phyloP scores from a whole-genome alignment of 75 land plant species.

The Azolla pinnata region DNA sequence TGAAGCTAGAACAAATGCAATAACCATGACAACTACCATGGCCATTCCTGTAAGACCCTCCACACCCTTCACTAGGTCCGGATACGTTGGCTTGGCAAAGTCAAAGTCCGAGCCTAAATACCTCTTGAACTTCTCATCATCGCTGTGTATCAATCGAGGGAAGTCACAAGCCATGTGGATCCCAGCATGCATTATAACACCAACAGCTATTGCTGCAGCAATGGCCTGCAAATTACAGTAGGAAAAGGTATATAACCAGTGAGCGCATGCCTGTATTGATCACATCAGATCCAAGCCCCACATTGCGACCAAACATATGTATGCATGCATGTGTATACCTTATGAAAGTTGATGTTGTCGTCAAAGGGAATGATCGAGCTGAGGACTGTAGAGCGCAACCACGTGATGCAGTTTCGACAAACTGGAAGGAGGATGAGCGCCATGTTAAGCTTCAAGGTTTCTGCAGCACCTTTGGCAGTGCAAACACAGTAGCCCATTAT shows the following conservation, averaged over 20 bases:
- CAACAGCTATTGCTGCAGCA: constrained; percentile 20
- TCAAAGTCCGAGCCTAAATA: constrained; percentile 17
- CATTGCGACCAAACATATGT: constrained; percentile 14
- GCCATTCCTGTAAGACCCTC: constrained; percentile 12
- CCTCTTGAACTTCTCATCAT: constrained; percentile 8
- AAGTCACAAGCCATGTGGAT: constrained; percentile 22
- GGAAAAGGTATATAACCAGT: too few relatives aligned
- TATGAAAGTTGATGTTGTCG: constrained; percentile 51
- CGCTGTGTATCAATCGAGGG: constrained; percentile 10
- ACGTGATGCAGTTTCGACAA: constrained; percentile 52
- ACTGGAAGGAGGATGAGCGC: constrained; percentile 60
- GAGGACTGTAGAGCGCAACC: constrained; percentile 32
- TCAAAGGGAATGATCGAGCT: constrained; percentile 41
- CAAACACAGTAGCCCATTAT: constrained; percentile 66
- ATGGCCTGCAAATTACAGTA: too few relatives aligned
- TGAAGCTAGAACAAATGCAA: constrained; percentile 14
- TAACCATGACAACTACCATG: constrained; percentile 18
- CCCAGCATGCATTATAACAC: constrained; percentile 23
- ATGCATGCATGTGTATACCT: constrained; percentile 23
- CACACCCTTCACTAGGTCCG: constrained; percentile 3
- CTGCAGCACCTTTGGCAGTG: constrained; percentile 63
- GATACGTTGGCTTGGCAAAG: constrained; percentile 7
- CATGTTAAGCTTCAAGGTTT: constrained; percentile 67
- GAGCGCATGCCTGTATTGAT: too few relatives aligned
- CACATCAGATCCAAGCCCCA: neutral